Conservation (phyloP, 2,329 filamentous ascomycete genomes). For the Ophiocordyceps sinensis region DNA sequence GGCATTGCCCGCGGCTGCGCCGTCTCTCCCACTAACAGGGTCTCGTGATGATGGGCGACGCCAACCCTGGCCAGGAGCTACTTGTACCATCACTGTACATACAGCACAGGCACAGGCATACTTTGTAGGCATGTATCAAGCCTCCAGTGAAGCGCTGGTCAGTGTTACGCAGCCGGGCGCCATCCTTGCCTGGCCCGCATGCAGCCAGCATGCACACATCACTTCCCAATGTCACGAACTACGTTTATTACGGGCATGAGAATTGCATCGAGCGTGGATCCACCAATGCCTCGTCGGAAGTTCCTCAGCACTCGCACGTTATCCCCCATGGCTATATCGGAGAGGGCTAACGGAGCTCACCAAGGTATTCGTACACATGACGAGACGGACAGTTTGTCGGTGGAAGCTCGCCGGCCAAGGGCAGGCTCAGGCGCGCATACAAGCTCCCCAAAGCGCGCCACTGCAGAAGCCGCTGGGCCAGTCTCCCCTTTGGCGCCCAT, state of each 20-base stretch:
- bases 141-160: slow-evolving; percentile 3
- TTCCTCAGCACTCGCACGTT: slow-evolving; percentile 4
- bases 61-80: background rate
- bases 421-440: background rate
- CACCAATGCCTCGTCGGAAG: slow-evolving; percentile 6
- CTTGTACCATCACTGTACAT: no score
- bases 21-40: background rate
- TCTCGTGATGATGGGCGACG: background rate
- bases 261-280: slow-evolving; percentile 4
- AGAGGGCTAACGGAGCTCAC: background rate
- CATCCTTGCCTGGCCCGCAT: slow-evolving; percentile 6
- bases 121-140: slow-evolving; percentile 2
- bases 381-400: no score
- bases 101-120: no score
- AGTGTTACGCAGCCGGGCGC: slow-evolving; percentile 5
- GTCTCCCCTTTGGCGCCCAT: background rate
- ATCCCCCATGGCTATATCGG: slow-evolving; percentile 4
- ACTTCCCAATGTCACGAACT: slow-evolving; percentile 6
- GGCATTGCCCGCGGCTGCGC: background rate
- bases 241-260: slow-evolving; percentile 3
- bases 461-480: background rate
- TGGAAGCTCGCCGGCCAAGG: no score
- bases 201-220: slow-evolving; percentile 5
- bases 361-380: no score
- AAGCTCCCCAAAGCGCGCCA: background rate